Evolutionary conservation across 371 early-diverging fungal genomes (phyloP).

Genomic region (Circinella minor): DNA sequence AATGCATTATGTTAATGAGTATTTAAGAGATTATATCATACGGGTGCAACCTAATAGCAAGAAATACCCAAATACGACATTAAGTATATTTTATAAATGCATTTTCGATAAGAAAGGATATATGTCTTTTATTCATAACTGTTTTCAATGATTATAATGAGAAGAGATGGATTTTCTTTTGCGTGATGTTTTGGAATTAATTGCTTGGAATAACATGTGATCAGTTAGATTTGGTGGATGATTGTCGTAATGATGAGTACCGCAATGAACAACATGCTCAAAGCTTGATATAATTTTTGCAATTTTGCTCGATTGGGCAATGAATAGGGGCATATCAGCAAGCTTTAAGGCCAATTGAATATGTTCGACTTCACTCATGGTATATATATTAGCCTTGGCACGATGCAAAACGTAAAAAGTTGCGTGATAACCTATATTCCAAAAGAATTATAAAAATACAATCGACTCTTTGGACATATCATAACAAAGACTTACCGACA

Average conservation of each 20-base stretch:
- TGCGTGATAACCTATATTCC: slow-evolving; percentile 28
- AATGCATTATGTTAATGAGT: too few relatives aligned
- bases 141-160: too few relatives aligned
- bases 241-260: slow-evolving; percentile 19
- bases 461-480: slow-evolving; percentile 14
- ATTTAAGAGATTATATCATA: too few relatives aligned
- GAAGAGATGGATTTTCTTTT: slow-evolving; percentile 1
- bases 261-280: slow-evolving; percentile 24
- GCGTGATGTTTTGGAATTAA: not conserved
- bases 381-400: slow-evolving; percentile 22
- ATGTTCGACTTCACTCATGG: slow-evolving; percentile 31
- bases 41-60: too few relatives aligned
- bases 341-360: slow-evolving; percentile 21
- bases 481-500: slow-evolving; percentile 17
- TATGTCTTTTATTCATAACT: too few relatives aligned
- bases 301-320: slow-evolving; percentile 26
- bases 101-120: too few relatives aligned
- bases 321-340: slow-evolving; percentile 23
- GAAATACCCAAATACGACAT: too few relatives aligned
- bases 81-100: too few relatives aligned
- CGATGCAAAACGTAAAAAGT: slow-evolving; percentile 29
- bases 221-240: slow-evolving; percentile 19
- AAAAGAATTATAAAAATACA: slow-evolving; percentile 18
- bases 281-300: slow-evolving; percentile 23
- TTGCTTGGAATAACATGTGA: not conserved